phyloP scores from a whole-genome alignment of 2,329 filamentous ascomycete species.

The Aureobasidium sp. region DNA sequence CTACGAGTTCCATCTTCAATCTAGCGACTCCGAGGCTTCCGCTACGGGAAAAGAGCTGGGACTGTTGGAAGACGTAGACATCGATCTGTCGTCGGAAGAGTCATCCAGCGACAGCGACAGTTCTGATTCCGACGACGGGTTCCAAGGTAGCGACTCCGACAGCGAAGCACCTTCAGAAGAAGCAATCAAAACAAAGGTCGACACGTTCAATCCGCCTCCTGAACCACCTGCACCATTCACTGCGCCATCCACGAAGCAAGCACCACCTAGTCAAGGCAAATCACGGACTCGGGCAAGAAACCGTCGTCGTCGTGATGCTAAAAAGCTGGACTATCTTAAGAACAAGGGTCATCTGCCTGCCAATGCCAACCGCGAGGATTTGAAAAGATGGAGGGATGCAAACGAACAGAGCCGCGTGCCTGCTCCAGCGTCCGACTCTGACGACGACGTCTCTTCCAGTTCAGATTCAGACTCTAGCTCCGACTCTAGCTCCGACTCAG shows the following conservation, averaged over 20 bases:
- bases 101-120: conserved; percentile 1
- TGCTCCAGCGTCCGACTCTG: conserved; percentile 10
- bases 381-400: conserved; percentile 25
- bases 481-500: conserved; percentile 7
- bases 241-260: conserved; percentile 18
- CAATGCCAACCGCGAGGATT: conserved; percentile 45
- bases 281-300: conserved; percentile 50
- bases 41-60: not conserved
- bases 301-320: conserved; percentile 43
- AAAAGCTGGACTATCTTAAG: conserved; percentile 47
- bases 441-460: not conserved
- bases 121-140: conserved; percentile 14
- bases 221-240: not conserved
- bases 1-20: conserved; percentile 14
- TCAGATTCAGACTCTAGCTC: conserved; percentile 15
- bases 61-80: not conserved
- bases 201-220: not conserved
- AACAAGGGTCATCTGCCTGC: conserved; percentile 45
- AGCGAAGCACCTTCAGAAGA: conserved; percentile 13
- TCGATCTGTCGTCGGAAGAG: not conserved
- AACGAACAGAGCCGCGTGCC: not conserved
- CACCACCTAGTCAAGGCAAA: conserved; percentile 45
- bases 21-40: not conserved
- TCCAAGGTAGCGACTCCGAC: conserved; percentile 12
- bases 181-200: not conserved